Evolutionary conservation across 306 rosid species (phyloP).

Genomic region (Abrus pulchellus): DNA sequence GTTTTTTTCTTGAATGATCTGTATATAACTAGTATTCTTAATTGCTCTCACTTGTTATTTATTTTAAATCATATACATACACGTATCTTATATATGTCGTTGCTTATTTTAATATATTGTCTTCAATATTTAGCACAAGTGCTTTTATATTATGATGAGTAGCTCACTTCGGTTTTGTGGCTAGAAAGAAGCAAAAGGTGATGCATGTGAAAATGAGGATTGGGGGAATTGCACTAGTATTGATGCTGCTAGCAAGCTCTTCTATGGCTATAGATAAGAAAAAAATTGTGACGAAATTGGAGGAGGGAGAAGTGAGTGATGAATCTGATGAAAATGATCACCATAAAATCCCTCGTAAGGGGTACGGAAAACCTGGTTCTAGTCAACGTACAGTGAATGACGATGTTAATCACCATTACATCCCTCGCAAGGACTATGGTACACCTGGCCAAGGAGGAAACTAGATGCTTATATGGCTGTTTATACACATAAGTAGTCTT

Average conservation of each 20-base stretch:
- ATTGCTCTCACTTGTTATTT: no score
- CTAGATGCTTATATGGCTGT: neutral
- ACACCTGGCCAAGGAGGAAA: slow-evolving; percentile 27
- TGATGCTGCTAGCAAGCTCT: slow-evolving; percentile 41
- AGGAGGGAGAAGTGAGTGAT: neutral
- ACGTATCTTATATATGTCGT: no score
- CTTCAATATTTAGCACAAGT: neutral
- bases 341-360: slow-evolving; percentile 38
- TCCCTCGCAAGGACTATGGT: slow-evolving; percentile 42
- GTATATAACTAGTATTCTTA: no score
- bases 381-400: neutral
- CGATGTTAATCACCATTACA: slow-evolving; percentile 44
- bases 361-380: slow-evolving; percentile 31
- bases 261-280: slow-evolving; percentile 7
- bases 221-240: slow-evolving; percentile 37
- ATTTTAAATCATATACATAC: no score
- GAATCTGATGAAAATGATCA: slow-evolving; percentile 31
- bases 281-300: neutral
- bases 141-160: neutral
- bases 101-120: no score
- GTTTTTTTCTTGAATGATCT: no score
- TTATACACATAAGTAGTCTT: neutral
- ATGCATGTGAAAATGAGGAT: slow-evolving; percentile 29
- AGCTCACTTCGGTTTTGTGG: neutral
- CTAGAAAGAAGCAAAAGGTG: neutral